Percentiles rank a stretch among this genome's conserved stretches.
These are phyloP conservation scores for Picochlorum costavermella DNA, from an alignment of 139 green algal genomes.

Conservation along the genomic window DNA sequence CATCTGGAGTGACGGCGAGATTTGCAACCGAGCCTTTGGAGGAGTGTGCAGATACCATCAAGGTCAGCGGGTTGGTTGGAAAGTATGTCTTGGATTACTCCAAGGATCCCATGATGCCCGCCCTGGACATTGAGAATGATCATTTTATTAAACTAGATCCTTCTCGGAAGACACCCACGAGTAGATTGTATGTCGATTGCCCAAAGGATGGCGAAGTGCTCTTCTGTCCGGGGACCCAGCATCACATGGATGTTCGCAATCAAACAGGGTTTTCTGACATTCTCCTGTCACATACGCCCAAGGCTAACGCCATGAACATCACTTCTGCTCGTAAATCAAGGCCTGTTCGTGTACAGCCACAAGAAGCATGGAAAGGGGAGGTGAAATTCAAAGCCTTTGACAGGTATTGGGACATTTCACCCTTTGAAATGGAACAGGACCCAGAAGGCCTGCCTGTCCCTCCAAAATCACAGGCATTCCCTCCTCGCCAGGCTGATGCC, in stretches of 20 bases:
- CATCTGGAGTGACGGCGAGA: constrained; percentile 20
- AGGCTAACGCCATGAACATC: constrained; percentile 17
- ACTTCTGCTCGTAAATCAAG: constrained; percentile 11
- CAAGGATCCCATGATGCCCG: constrained; percentile 8
- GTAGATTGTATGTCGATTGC: constrained; percentile 21
- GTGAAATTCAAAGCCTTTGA: constrained; percentile 26
- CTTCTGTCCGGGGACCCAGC: constrained; percentile 25
- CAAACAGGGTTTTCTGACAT: constrained; percentile 21
- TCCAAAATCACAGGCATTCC: not conserved
- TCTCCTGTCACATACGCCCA: constrained; percentile 8
- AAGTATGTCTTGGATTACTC: constrained; percentile 31
- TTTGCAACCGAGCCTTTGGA: constrained; percentile 19
- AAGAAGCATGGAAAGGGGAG: constrained; percentile 30
- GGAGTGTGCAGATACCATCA: constrained; percentile 7
- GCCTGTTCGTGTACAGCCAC: constrained; percentile 23
- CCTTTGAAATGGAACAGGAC: constrained; percentile 32
- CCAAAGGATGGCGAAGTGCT: constrained; percentile 11
- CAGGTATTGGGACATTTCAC: constrained; percentile 29
- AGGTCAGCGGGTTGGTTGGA: constrained; percentile 27
- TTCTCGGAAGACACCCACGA: not conserved
- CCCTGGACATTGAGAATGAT: constrained; percentile 16
- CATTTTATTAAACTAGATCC: constrained; percentile 26
- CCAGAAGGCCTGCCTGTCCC: constrained; percentile 3
- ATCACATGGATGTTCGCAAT: constrained; percentile 18
- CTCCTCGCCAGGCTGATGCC: not conserved